Evolutionary conservation across 306 rosid species (phyloP).

Genomic region (Pyrus pyrifolia): DNA sequence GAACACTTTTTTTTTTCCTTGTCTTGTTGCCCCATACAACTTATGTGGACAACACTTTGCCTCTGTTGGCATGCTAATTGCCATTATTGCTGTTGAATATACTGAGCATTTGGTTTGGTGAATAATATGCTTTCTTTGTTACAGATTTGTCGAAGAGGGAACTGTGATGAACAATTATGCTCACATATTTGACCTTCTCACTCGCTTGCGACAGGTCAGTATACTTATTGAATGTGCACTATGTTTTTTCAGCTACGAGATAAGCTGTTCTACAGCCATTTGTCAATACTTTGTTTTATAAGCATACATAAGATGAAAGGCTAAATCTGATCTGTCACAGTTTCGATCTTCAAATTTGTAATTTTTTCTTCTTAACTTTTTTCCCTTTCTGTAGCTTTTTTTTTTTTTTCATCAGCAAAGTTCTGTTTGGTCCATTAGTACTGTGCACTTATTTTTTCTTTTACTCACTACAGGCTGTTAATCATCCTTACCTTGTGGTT

Average conservation of each 20-base stretch:
- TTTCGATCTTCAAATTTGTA: background rate
- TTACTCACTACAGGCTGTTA: conserved; percentile 57
- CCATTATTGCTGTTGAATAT: background rate
- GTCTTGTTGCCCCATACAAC: background rate
- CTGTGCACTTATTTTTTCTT: background rate
- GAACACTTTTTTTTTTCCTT: background rate
- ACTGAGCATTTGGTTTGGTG: background rate
- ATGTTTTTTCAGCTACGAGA: background rate
- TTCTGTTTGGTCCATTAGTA: background rate
- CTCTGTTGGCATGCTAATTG: background rate
- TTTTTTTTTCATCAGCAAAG: background rate
- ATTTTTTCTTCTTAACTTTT: background rate
- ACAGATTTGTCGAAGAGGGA: conserved; percentile 65
- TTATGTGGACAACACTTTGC: background rate
- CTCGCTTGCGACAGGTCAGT: conserved; percentile 81
- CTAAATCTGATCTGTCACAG: background rate
- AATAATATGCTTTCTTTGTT: conserved; percentile 27
- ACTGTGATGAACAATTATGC: conserved; percentile 69
- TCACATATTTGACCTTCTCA: conserved; percentile 94
- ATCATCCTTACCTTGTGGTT: conserved; percentile 85
- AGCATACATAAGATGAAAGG: background rate
- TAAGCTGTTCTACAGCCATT: background rate
- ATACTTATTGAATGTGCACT: background rate
- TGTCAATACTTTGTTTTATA: background rate
- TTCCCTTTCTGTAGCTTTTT: background rate